Base-by-base conservation (phyloP, 257 asterid species). In the Echites panduratus region DNA sequence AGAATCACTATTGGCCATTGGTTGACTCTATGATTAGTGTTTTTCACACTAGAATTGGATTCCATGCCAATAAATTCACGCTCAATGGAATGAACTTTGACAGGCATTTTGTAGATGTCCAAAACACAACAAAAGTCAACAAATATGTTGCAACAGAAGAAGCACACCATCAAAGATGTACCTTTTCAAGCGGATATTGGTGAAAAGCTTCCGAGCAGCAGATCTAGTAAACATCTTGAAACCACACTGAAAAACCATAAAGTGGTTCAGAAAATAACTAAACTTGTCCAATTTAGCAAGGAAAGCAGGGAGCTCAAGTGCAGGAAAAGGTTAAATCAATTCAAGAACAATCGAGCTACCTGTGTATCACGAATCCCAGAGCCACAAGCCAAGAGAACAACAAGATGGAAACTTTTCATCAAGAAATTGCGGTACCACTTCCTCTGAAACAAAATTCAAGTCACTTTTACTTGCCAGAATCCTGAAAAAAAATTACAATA, bases 141-240 rank as follows among this genome's bases (percentile, higher is more conserved):
- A 8, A 38, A 43, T 14, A 57, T 17, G n/a, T 56, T 57, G 40
- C 29, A 9, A 29, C 40, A 57, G 11, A 32, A 58, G 52, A 17
- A 57, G 50, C 29, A 14, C 50, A 32, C 9, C 10, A 32, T 9
- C 49, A 35, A 76, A 35, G 68, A 43, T 29, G 67, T 80, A 88
- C 97, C 99, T 80, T 89, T 89, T 85, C 87, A 94, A 88, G 82
- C 93, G 97, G 76, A 88, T 86, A 76, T 91, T 94, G 1, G 78
- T 79, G 84, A 91, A 94, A 76, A 94, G 99, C 86, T 88, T 94
- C 80, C 91, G 81, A 44, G 97, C 97, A 74, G 99, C 99, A 85
- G 97, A 89, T 86, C 97, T 86, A 29, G 97, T 91, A 78, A 94
- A 94, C 99, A 94, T 94, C 85, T 94, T 94, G 83, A 94, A 94